Percentiles rank a stretch among this genome's conserved stretches.
These are phyloP conservation scores for Suhomyces tanzawaensis DNA, from an alignment of 805 yeast genomes.

Conservation along the genomic window DNA sequence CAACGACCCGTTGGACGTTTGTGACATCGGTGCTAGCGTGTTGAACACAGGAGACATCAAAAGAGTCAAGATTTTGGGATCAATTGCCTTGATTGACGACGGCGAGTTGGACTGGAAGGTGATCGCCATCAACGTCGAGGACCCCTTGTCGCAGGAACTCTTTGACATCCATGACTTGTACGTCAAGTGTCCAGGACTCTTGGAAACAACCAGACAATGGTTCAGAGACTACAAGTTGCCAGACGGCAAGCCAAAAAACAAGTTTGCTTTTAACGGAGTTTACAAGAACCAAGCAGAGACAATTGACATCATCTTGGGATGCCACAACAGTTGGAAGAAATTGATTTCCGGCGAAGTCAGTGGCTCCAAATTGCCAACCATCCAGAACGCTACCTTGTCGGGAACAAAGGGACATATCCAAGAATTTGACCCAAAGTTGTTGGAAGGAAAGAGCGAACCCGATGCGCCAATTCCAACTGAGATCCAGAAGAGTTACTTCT, in stretches of 20 bases:
- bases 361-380: constrained; percentile 18
- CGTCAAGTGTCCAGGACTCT: constrained; percentile 84
- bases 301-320: constrained; percentile 76
- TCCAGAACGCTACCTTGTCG: constrained; percentile 37
- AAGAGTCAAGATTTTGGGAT: constrained; percentile 89
- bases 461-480: constrained; percentile 41
- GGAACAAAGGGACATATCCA: constrained; percentile 26
- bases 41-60: constrained; percentile 70
- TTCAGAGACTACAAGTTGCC: constrained; percentile 97
- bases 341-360: constrained; percentile 61
- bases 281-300: constrained; percentile 87
- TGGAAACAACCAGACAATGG: constrained; percentile 96
- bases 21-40: constrained; percentile 80
- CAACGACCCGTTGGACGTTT: constrained; percentile 91
- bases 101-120: constrained; percentile 93
- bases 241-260: constrained; percentile 95
- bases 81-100: constrained; percentile 91
- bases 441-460: constrained; percentile 17
- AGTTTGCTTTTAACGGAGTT: constrained; percentile 95
- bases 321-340: constrained; percentile 79
- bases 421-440: constrained; percentile 14
- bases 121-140: constrained; percentile 77
- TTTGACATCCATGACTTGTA: constrained; percentile 90
- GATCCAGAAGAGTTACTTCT: constrained; percentile 16
- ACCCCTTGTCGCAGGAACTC: constrained; percentile 84